A percentile compares a stretch with the other conserved stretches of the same genome.
phyloP scores from a whole-genome alignment of 305 asterid species.

The Fraxinus angustifolia region DNA sequence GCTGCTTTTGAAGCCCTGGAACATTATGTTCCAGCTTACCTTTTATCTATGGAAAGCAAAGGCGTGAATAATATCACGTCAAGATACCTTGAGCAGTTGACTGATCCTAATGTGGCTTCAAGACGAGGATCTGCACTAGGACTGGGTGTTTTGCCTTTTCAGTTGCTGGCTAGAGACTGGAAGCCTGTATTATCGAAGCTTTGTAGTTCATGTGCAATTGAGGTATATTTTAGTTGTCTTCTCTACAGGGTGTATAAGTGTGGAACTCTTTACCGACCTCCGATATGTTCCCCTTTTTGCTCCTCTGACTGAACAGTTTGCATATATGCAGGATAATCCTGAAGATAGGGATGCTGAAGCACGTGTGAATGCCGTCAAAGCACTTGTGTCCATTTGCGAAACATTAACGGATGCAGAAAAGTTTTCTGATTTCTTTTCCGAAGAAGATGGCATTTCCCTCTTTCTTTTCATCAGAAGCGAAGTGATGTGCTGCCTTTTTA shows the following conservation, averaged over 20 bases:
- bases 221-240: slow-evolving; percentile 52
- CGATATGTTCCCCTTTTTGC: slow-evolving; percentile 13
- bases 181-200: slow-evolving; percentile 62
- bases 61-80: slow-evolving; percentile 47
- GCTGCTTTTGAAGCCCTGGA: slow-evolving; percentile 81
- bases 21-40: slow-evolving; percentile 59
- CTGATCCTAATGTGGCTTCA: slow-evolving; percentile 87
- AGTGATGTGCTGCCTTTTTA: slow-evolving; percentile 77
- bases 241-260: slow-evolving; percentile 10
- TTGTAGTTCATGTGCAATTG: slow-evolving; percentile 63
- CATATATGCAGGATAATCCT: slow-evolving; percentile 64
- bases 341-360: slow-evolving; percentile 94
- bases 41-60: slow-evolving; percentile 45
- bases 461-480: slow-evolving; percentile 57
- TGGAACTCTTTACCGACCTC: neutral
- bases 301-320: slow-evolving; percentile 23
- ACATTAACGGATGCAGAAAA: slow-evolving; percentile 51
- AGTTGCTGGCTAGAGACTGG: slow-evolving; percentile 69
- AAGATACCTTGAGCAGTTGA: slow-evolving; percentile 74
- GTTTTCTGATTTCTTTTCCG: slow-evolving; percentile 39
- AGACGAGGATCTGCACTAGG: slow-evolving; percentile 96
- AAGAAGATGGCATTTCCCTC: slow-evolving; percentile 50
- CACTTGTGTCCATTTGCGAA: slow-evolving; percentile 74
- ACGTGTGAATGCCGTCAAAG: slow-evolving; percentile 88
- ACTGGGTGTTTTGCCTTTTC: slow-evolving; percentile 74